A percentile compares a stretch with the other conserved stretches of the same genome.
These are phyloP conservation scores for Pyrus betulifolia DNA, from an alignment of 306 rosid species.

Conservation along the genomic window DNA sequence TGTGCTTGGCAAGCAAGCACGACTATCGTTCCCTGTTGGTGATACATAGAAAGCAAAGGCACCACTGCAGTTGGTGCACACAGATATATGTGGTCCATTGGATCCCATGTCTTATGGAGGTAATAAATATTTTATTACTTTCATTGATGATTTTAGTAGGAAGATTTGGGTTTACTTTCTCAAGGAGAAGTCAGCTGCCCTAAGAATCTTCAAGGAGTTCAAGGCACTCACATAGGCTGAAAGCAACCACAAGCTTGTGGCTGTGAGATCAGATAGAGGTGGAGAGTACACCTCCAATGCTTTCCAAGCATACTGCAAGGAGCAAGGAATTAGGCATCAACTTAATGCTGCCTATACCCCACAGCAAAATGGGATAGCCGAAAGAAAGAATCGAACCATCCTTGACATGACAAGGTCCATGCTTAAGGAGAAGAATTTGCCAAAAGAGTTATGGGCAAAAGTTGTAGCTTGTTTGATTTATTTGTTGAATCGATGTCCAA, in stretches of 20 bases:
- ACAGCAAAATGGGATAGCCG: too few species aligned
- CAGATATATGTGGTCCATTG: not conserved
- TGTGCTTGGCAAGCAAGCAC: not conserved
- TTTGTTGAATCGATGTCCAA: too few species aligned
- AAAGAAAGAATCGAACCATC: too few species aligned
- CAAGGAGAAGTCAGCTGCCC: not conserved
- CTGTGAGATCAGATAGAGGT: not conserved
- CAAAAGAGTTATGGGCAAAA: too few species aligned
- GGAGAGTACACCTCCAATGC: not conserved
- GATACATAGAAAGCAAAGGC: not conserved
- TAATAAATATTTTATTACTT: not conserved
- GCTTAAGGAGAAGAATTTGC: too few species aligned
- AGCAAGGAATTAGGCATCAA: too few species aligned
- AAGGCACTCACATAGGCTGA: not conserved
- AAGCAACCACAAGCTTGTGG: not conserved
- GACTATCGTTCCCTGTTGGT: not conserved
- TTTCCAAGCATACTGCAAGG: too few species aligned
- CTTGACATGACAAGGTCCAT: too few species aligned
- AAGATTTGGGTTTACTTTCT: not conserved
- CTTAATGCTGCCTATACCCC: too few species aligned
- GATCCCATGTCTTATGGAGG: not conserved
- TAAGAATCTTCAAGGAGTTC: not conserved
- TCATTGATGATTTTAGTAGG: too few species aligned
- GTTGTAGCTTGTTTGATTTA: too few species aligned
- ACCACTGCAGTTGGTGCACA: not conserved